Evolutionary conservation across 2,329 filamentous ascomycete species (phyloP).

Genomic region (Rutstroemia sp.): DNA sequence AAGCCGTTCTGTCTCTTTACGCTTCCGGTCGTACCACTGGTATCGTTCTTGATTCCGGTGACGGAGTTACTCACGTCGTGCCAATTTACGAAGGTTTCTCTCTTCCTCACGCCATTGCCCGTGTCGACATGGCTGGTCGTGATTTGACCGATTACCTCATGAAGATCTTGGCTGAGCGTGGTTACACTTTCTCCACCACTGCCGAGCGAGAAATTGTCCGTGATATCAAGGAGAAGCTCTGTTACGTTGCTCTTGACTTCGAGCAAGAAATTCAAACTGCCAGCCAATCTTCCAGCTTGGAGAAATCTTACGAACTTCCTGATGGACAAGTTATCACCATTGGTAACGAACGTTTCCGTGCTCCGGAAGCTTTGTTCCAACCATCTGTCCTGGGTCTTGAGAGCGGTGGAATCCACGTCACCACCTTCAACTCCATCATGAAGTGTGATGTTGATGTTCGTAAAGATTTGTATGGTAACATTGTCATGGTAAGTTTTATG

Average conservation of each 20-base stretch:
- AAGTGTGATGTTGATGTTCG: constrained; percentile 99
- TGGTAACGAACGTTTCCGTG: constrained; percentile 99
- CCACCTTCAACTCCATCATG: constrained; percentile 99
- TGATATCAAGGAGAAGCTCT: constrained; percentile 99
- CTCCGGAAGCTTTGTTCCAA: constrained; percentile 99
- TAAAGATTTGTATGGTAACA: constrained; percentile 99
- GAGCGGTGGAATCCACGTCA: constrained; percentile 97
- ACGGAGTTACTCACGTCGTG: constrained; percentile 99
- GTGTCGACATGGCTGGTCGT: constrained; percentile 99
- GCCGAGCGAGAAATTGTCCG: constrained; percentile 99
- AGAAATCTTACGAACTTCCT: constrained; percentile 99
- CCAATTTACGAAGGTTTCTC: constrained; percentile 99
- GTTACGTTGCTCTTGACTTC: constrained; percentile 99
- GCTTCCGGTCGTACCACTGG: constrained; percentile 99
- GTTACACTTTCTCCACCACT: constrained; percentile 99
- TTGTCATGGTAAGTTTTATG: constrained; percentile 83
- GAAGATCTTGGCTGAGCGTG: constrained; percentile 99
- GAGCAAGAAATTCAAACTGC: constrained; percentile 99
- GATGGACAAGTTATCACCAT: constrained; percentile 99
- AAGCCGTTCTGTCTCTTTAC: constrained; percentile 98
- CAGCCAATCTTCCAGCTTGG: constrained; percentile 94
- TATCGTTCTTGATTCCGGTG: constrained; percentile 99
- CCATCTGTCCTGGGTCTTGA: constrained; percentile 97
- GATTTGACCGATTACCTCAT: constrained; percentile 99
- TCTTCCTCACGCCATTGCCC: constrained; percentile 98